Conservation (phyloP, 2,329 filamentous ascomycete genomes). For the Sporothrix curviconia region DNA sequence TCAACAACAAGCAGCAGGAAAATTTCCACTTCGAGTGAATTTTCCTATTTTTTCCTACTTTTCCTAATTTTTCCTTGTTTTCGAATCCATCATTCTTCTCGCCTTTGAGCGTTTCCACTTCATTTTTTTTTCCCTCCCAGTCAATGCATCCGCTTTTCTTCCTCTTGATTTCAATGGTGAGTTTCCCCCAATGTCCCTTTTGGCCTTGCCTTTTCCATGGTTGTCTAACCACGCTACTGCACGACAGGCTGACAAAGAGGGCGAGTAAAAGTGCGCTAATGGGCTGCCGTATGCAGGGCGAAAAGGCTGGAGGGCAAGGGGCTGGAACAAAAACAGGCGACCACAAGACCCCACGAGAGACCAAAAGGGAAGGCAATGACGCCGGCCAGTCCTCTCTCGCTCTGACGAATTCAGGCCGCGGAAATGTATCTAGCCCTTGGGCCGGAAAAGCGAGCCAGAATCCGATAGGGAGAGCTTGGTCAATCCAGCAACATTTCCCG, state of each 20-base stretch:
- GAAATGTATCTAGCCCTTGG: too few relatives aligned
- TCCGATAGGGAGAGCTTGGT: too few relatives aligned
- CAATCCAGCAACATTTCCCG: too few relatives aligned
- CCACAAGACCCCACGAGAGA: too few relatives aligned
- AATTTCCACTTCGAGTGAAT: not conserved
- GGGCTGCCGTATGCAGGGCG: too few relatives aligned
- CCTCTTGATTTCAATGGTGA: not conserved
- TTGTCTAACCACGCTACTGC: constrained; percentile 6
- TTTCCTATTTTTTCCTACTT: not conserved
- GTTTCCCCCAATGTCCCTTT: not conserved
- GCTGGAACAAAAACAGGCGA: too few relatives aligned
- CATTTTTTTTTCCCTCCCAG: not conserved
- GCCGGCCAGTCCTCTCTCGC: too few relatives aligned
- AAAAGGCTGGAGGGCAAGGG: too few relatives aligned
- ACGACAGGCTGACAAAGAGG: not conserved
- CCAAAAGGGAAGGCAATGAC: too few relatives aligned
- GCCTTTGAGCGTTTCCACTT: not conserved
- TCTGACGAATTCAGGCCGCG: too few relatives aligned
- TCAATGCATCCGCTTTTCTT: not conserved
- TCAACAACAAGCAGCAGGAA: not conserved
- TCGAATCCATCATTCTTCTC: not conserved
- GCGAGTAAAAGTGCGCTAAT: too few relatives aligned
- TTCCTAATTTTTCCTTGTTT: not conserved
- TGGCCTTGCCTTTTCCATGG: not conserved
- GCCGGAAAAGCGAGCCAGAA: too few relatives aligned